Percentiles rank a stretch among this genome's conserved stretches.
Evolutionary conservation across 306 rosid genomes (phyloP).

Genomic region (Fragaria iinumae): DNA sequence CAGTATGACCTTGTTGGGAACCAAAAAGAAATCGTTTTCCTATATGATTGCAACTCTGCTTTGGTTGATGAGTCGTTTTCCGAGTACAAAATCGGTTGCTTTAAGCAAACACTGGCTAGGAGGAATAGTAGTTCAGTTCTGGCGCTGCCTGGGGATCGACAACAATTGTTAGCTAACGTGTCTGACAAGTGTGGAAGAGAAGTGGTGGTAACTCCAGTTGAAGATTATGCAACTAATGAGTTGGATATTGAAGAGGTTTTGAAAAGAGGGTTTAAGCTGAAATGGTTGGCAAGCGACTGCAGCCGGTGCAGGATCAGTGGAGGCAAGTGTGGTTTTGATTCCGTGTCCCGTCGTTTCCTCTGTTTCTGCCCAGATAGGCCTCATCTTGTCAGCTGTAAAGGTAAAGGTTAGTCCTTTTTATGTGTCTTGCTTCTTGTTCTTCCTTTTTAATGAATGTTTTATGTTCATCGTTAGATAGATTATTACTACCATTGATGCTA

Average conservation of each 20-base stretch:
- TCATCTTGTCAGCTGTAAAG: constrained; percentile 35
- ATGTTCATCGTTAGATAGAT: too few relatives aligned
- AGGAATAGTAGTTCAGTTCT: constrained; percentile 19
- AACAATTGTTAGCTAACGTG: neutral
- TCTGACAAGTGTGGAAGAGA: constrained; percentile 16
- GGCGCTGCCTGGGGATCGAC: constrained; percentile 29
- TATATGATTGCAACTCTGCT: constrained; percentile 29
- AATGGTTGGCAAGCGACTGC: constrained; percentile 47
- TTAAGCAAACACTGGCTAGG: neutral
- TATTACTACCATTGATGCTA: too few relatives aligned
- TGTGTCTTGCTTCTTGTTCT: too few relatives aligned
- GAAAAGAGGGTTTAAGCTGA: constrained; percentile 48
- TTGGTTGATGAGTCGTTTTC: neutral
- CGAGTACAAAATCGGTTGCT: constrained; percentile 32
- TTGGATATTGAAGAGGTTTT: constrained; percentile 14
- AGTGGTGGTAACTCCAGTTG: constrained; percentile 1
- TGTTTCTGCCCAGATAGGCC: constrained; percentile 52
- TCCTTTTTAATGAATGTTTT: too few relatives aligned
- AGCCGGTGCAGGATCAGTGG: constrained; percentile 15
- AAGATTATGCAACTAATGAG: neutral
- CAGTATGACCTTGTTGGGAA: neutral
- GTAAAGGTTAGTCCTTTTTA: too few relatives aligned
- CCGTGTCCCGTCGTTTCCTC: neutral
- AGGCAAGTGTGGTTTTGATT: constrained; percentile 56
- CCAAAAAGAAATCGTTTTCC: constrained; percentile 17